A percentile compares a stretch with the other conserved stretches of the same genome.
Evolutionary conservation across 1,284 basidiomycete genomes (phyloP).

Genomic region (Cutaneotrichosporon dermatis): DNA sequence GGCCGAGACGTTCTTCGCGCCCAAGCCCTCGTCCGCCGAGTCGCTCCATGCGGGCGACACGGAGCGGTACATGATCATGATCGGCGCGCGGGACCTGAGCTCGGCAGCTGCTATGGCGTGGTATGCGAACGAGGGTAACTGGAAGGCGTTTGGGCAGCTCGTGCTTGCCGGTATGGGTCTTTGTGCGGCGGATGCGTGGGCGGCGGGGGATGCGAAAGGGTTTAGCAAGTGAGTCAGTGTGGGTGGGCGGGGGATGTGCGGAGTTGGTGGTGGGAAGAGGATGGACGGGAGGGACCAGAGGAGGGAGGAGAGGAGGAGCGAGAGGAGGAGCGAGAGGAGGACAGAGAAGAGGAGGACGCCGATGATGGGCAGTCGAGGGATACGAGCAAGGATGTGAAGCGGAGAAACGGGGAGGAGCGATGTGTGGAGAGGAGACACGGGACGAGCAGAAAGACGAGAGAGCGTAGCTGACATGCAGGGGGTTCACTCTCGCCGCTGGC

Average conservation of each 20-base stretch:
- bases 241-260: too few relatives aligned
- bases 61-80: background rate
- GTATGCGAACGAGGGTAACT: background rate
- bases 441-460: background rate
- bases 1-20: background rate
- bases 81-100: conserved; percentile 1
- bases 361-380: too few relatives aligned
- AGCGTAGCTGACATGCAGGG: background rate
- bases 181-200: background rate
- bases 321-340: too few relatives aligned
- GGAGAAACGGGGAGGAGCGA: background rate
- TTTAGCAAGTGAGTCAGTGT: background rate
- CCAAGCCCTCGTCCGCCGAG: background rate
- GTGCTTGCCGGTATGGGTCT: background rate
- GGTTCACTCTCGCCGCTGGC: conserved; percentile 39
- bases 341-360: too few relatives aligned
- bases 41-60: background rate
- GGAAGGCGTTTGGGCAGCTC: background rate
- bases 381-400: too few relatives aligned
- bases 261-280: too few relatives aligned
- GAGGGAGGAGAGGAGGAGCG: too few relatives aligned
- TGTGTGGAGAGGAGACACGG: background rate
- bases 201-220: background rate
- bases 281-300: too few relatives aligned
- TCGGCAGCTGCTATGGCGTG: background rate